Base-by-base conservation (phyloP, 345 rosid genomes). In the Cardiospermum halicacabum region DNA sequence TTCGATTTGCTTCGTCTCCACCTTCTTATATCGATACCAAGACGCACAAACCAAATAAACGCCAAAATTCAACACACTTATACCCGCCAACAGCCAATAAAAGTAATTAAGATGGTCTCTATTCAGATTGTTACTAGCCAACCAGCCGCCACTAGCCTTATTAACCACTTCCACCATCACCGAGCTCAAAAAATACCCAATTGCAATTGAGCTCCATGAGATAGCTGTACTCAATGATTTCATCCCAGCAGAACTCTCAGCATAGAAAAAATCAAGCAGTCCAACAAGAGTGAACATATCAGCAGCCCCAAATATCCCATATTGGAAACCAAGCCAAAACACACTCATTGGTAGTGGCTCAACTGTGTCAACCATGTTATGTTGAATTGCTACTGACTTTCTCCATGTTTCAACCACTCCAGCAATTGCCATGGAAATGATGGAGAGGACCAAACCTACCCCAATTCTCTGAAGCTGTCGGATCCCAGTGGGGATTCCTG, bases 291-390 rank as follows among this genome's bases (percentile, higher is more conserved):
- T 78, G 75, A 86, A 84, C 81, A 86, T 62, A 47, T 82, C 89
- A n/a, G 89, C 84, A 1, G 83, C 81, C 53, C 87, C 92, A 36
- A 82, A 77, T 3, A 84, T 74, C 1, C 78, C 80, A 22, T 68
- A 84, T 32, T 86, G 89, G 69, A 67, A 73, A 1, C 85, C 84
- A 7, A 86, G 79, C 92, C 92, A 86, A 47, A 86, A 75, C 69
- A 86, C 68, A 42, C 71, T 81, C 60, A 80, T 80, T 3, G 92
- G 87, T 51, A 84, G 49, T 5, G 85, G 85, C 12, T 73, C 74
- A 0, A 21, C 13, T 6, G 89, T 74, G 70, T 84, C 81, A 21
- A 86, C 81, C 85, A 77, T 81, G 68, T 75, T 55, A 61, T 78
- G 76, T 42, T 78, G 51, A 57, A 70, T 12, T 3, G 87, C 92